Base-by-base conservation (phyloP, 768 basidiomycete species). In the Ramaria sp. region DNA sequence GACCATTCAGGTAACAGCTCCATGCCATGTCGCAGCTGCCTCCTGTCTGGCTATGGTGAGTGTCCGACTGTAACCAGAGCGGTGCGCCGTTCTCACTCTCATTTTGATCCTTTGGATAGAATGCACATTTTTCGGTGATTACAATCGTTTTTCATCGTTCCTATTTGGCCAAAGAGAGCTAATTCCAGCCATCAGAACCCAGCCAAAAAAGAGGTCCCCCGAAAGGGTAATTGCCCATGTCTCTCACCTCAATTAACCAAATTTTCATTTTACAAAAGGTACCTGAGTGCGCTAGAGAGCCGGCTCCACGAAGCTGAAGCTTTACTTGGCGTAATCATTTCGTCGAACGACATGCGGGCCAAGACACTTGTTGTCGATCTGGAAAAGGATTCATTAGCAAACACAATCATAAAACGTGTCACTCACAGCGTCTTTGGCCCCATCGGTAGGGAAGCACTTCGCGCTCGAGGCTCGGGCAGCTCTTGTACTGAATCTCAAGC, bases 231-330 rank as follows among this genome's bases (percentile, higher is more conserved):
- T 65, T 34, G 8, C 8, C 32, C 13, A 67, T 48, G 64, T 30
- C 10, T 20, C 24, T 27, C 18, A 3, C 13, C 48, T 16, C 16
- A 16, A 48, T 16, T 52, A 7, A 5, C 18, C 15, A n/a, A 52
- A n/a, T 52, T 18, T 18, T 25, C 15, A 16, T 10, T 20, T 5
- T 12, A 18, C 22, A 24, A 22, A 15, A 55, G 54, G 16, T 55
- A 55, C 38, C 49, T 55, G n/a, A 47, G 67, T 52, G 69, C 67
- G n/a, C 61, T 70, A 52, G 69, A 70, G 59, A 61, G 62, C 15
- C 61, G 66, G 25, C 58, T 70, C 34, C 69, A 70, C 55, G 60
- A 68, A n/a, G 63, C 69, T 60, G 69, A 70, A 57, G 67, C 66
- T 9, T 59, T 70, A 18, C 60, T 70, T 13, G 69, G 69, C 38